A percentile compares a stretch with the other conserved stretches of the same genome.
phyloP scores from a whole-genome alignment of 2,329 filamentous ascomycete species.

The Rhynchosporium agropyri region DNA sequence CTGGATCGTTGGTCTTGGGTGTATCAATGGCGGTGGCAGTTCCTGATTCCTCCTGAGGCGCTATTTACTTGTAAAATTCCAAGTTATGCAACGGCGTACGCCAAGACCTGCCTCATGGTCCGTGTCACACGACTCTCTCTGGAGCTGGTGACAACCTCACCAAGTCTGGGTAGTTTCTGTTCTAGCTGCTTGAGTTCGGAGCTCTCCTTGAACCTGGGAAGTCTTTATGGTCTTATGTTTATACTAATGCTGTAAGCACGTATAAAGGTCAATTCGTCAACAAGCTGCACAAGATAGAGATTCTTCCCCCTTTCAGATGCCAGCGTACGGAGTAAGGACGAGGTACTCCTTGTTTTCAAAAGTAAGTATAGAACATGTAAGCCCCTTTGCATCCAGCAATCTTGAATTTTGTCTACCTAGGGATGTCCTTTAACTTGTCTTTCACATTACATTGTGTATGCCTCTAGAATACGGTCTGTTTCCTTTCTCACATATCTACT shows the following conservation, averaged over 20 bases:
- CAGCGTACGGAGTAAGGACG: constrained; percentile 11
- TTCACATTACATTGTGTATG: too few relatives aligned
- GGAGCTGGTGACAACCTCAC: constrained; percentile 1
- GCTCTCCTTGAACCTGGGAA: not conserved
- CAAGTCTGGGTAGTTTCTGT: not conserved
- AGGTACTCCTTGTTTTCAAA: constrained; percentile 12
- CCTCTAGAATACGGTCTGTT: too few relatives aligned
- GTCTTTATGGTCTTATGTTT: not conserved
- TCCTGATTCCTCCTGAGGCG: not conserved
- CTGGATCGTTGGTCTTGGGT: not conserved
- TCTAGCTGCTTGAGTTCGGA: too few relatives aligned
- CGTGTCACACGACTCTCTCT: not conserved
- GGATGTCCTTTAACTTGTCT: too few relatives aligned
- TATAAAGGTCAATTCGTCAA: not conserved
- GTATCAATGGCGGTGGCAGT: not conserved
- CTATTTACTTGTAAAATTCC: constrained; percentile 17
- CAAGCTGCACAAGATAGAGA: not conserved
- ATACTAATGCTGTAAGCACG: not conserved
- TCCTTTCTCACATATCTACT: too few relatives aligned
- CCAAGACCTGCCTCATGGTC: constrained; percentile 11
- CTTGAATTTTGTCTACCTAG: not conserved
- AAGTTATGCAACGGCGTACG: constrained; percentile 10
- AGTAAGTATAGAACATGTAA: constrained; percentile 19
- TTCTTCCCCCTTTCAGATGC: constrained; percentile 12
- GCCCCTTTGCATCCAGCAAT: constrained; percentile 6